A percentile compares a stretch with the other conserved stretches of the same genome.
phyloP scores from a whole-genome alignment of 768 basidiomycete species.

The Leccinum rimulosum region DNA sequence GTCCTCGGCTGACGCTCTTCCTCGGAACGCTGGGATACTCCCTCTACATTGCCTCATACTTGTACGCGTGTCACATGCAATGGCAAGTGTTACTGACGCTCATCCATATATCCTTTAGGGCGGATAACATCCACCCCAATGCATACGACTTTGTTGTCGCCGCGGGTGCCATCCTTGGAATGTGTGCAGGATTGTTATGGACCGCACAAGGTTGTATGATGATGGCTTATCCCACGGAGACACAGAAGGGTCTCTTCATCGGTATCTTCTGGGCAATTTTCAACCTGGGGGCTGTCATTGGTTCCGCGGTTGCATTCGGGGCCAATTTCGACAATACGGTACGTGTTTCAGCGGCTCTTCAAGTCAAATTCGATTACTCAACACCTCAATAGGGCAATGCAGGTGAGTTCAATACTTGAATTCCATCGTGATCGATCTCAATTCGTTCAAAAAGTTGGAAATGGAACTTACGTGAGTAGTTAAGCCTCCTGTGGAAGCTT shows the following conservation, averaged over 20 bases:
- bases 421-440: slow-evolving; percentile 2
- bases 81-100: not conserved
- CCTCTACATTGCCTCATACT: slow-evolving; percentile 69
- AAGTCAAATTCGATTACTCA: not conserved
- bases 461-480: slow-evolving; percentile 68
- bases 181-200: slow-evolving; percentile 75
- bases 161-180: slow-evolving; percentile 69
- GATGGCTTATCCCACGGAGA: slow-evolving; percentile 80
- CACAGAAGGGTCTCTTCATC: slow-evolving; percentile 74
- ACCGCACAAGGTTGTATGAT: slow-evolving; percentile 84
- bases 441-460: slow-evolving; percentile 44
- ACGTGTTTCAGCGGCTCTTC: slow-evolving; percentile 17
- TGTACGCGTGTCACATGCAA: slow-evolving; percentile 43
- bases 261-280: slow-evolving; percentile 84
- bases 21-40: slow-evolving; percentile 76
- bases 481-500: not conserved
- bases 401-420: slow-evolving; percentile 22
- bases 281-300: slow-evolving; percentile 78
- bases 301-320: slow-evolving; percentile 71
- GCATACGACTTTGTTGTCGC: slow-evolving; percentile 65
- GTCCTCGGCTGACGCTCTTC: slow-evolving; percentile 69
- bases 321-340: slow-evolving; percentile 66
- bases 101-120: slow-evolving; percentile 38
- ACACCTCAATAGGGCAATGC: slow-evolving; percentile 20
- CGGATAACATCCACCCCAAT: slow-evolving; percentile 63